Percentiles rank a stretch among this genome's conserved stretches.
These are phyloP conservation scores for Leccinum subatratum DNA, from an alignment of 1,284 basidiomycete genomes.

Conservation along the genomic window DNA sequence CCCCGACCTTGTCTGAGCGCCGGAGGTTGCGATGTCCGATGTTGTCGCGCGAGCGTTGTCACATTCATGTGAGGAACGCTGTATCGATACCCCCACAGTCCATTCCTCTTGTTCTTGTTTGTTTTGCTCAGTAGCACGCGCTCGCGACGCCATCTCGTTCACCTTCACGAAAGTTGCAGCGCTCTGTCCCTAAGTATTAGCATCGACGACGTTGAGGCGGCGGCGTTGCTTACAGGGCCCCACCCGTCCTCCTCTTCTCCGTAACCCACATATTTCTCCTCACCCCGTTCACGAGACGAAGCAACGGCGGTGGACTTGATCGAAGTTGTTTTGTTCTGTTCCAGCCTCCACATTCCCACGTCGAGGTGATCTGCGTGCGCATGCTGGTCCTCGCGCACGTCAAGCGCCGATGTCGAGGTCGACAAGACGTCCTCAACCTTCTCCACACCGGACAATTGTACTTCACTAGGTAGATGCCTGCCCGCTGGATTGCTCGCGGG, in stretches of 20 bases:
- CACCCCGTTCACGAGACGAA: not conserved
- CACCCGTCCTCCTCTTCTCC: not conserved
- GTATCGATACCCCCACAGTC: not conserved
- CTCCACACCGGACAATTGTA: not conserved
- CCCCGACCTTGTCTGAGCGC: not conserved
- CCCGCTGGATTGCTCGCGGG: not conserved
- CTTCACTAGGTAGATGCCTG: not conserved
- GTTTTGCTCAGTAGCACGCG: not conserved
- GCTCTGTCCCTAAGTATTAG: not conserved
- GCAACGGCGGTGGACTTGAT: not conserved
- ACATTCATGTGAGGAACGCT: not conserved
- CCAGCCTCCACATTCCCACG: not conserved
- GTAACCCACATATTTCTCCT: not conserved
- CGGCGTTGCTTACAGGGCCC: not conserved
- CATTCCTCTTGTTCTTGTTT: not conserved
- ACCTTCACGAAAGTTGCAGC: not conserved
- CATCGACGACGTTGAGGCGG: not conserved
- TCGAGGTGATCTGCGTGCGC: not conserved
- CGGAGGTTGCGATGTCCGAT: not conserved
- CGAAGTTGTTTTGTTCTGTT: not conserved
- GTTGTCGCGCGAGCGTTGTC: not conserved
- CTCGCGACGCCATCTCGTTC: not conserved
- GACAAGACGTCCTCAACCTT: not conserved
- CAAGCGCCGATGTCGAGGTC: not conserved
- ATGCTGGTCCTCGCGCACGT: not conserved